These are phyloP conservation scores for Polygonum aviculare DNA, from an alignment of 148 eudicot genomes.

Conservation along the genomic window DNA sequence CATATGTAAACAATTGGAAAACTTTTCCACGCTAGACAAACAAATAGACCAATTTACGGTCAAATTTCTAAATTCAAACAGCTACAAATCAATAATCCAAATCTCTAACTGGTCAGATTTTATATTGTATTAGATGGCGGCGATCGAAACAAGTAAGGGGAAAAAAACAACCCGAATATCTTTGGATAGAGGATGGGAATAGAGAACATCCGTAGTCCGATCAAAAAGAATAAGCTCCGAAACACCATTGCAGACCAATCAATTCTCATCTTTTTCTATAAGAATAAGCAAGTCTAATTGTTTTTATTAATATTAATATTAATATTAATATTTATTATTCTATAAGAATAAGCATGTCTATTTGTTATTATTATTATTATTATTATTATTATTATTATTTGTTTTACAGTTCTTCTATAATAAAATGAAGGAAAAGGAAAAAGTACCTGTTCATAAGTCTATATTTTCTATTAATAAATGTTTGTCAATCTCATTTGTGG, in stretches of 20 bases:
- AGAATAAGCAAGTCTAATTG: no score
- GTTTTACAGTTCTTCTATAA: no score
- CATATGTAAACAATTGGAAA: neutral
- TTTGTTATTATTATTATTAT: no score
- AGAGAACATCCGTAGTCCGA: slow-evolving; percentile 84
- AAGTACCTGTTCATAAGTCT: no score
- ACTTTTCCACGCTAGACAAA: neutral
- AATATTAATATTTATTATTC: no score
- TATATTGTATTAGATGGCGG: neutral
- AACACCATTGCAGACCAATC: slow-evolving; percentile 39
- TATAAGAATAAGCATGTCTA: no score
- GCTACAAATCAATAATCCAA: neutral
- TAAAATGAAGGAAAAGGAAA: no score
- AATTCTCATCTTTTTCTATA: no score
- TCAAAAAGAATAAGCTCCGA: slow-evolving; percentile 53
- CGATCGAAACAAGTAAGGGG: neutral
- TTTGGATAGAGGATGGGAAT: slow-evolving; percentile 85
- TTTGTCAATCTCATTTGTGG: no score
- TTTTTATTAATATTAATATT: no score
- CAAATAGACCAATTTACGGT: neutral
- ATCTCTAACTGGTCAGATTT: neutral
- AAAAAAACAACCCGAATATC: slow-evolving; percentile 84
- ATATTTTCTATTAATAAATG: no score
- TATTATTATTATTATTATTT: no score
- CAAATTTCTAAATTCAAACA: neutral